phyloP scores from a whole-genome alignment of 2,329 filamentous ascomycete genomes.

The Exserohilum rostratum region DNA sequence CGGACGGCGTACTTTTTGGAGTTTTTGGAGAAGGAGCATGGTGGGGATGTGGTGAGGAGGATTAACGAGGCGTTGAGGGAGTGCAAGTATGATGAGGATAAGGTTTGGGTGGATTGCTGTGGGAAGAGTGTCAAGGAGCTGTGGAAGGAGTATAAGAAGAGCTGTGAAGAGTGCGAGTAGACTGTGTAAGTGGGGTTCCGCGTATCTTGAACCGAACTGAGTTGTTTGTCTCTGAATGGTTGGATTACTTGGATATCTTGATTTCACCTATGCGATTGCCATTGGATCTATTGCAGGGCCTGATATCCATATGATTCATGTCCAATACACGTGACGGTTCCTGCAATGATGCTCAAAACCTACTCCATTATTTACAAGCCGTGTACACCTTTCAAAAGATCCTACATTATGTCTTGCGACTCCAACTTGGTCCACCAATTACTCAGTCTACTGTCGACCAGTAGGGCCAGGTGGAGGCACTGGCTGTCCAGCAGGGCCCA shows the following conservation, averaged over 20 bases:
- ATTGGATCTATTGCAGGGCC: not conserved
- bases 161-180: slow-evolving; percentile 42
- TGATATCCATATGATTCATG: not conserved
- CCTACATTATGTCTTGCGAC: no score
- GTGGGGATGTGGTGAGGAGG: slow-evolving; percentile 57
- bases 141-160: slow-evolving; percentile 73
- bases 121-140: slow-evolving; percentile 70
- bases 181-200: not conserved
- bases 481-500: slow-evolving; percentile 15
- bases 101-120: slow-evolving; percentile 72
- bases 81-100: slow-evolving; percentile 67
- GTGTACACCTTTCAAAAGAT: not conserved
- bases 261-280: no score
- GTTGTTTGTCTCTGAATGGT: not conserved
- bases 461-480: slow-evolving; percentile 1
- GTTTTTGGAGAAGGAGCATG: slow-evolving; percentile 73
- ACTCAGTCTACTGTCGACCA: not conserved
- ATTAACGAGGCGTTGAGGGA: slow-evolving; percentile 71
- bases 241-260: no score
- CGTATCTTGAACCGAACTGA: no score
- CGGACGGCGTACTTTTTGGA: slow-evolving; percentile 90
- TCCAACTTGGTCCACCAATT: not conserved
- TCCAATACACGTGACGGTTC: not conserved
- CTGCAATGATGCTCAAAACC: not conserved
- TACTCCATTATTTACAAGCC: not conserved